phyloP scores from a whole-genome alignment of 2,329 filamentous ascomycete genomes.

The Neophaeococcomyces mojaviensis region DNA sequence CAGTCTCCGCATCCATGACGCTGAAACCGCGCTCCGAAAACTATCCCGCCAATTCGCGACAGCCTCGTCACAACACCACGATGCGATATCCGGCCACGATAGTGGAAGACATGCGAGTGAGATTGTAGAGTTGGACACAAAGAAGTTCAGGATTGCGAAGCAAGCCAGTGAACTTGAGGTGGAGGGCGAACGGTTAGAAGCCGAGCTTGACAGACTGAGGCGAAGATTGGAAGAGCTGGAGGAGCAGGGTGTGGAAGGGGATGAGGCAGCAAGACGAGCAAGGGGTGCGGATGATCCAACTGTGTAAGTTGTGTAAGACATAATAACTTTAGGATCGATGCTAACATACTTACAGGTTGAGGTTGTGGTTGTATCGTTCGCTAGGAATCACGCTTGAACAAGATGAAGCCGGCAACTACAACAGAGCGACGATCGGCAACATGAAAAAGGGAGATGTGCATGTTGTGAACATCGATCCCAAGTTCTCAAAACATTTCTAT shows the following conservation, averaged over 20 bases:
- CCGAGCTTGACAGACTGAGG: slow-evolving; percentile 67
- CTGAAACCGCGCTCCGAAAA: slow-evolving; percentile 59
- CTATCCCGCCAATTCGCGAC: slow-evolving; percentile 70
- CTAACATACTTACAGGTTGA: slow-evolving; percentile 46
- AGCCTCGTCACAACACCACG: slow-evolving; percentile 66
- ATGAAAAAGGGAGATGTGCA: slow-evolving; percentile 83
- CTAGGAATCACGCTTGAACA: slow-evolving; percentile 87
- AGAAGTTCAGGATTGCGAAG: slow-evolving; percentile 94
- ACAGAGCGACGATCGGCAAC: slow-evolving; percentile 77
- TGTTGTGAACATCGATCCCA: slow-evolving; percentile 87
- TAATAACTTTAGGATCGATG: not conserved
- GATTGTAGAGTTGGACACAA: slow-evolving; percentile 80
- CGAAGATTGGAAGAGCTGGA: slow-evolving; percentile 75
- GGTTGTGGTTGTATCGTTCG: slow-evolving; percentile 83
- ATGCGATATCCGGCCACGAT: slow-evolving; percentile 65
- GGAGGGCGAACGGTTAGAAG: slow-evolving; percentile 84
- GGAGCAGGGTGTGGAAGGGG: slow-evolving; percentile 75
- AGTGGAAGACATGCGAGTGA: slow-evolving; percentile 71
- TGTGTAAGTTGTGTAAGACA: slow-evolving; percentile 29
- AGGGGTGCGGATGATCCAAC: slow-evolving; percentile 45
- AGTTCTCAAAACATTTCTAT: slow-evolving; percentile 86
- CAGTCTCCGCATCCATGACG: slow-evolving; percentile 65
- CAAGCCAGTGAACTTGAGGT: slow-evolving; percentile 81
- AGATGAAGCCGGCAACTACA: slow-evolving; percentile 71
- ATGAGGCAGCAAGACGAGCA: slow-evolving; percentile 43